Percentiles rank a stretch among this genome's conserved stretches.
These are phyloP conservation scores for Schizonepeta tenuifolia DNA, from an alignment of 257 asterid genomes.

Conservation along the genomic window DNA sequence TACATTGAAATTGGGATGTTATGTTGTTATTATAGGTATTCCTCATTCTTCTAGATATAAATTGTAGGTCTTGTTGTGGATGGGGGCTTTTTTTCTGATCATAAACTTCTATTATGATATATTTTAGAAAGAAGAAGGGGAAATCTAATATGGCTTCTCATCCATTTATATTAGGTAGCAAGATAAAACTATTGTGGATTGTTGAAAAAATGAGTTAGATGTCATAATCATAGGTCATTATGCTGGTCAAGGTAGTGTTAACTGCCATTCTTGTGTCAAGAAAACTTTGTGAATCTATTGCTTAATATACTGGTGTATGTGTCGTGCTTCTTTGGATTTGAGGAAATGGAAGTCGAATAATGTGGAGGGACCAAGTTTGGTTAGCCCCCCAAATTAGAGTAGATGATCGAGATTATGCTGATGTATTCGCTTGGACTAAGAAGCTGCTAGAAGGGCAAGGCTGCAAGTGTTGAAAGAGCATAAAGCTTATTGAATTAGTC, in stretches of 20 bases:
- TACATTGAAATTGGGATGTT: conserved; percentile 5
- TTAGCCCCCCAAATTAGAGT: not conserved
- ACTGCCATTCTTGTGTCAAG: not conserved
- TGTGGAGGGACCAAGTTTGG: not conserved
- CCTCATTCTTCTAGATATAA: not conserved
- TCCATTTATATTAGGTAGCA: not conserved
- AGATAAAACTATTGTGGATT: not conserved
- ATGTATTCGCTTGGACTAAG: not conserved
- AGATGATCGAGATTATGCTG: not conserved
- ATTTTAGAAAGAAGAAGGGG: not conserved
- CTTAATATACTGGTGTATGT: not conserved
- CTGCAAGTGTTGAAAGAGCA: no score
- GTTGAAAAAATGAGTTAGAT: conserved; percentile 1
- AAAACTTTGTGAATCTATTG: not conserved
- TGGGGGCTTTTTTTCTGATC: not conserved
- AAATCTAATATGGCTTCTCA: not conserved
- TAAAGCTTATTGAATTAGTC: not conserved
- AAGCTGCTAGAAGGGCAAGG: not conserved
- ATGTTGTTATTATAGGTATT: not conserved
- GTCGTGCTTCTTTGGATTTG: conserved; percentile 5
- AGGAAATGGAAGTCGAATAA: not conserved
- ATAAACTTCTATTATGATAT: not conserved
- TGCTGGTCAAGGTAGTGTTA: not conserved
- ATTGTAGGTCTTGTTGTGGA: not conserved
- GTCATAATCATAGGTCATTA: not conserved